Evolutionary conservation across 352 stramenopile genomes (phyloP).

Genomic region (Globisporangium cederbergense): DNA sequence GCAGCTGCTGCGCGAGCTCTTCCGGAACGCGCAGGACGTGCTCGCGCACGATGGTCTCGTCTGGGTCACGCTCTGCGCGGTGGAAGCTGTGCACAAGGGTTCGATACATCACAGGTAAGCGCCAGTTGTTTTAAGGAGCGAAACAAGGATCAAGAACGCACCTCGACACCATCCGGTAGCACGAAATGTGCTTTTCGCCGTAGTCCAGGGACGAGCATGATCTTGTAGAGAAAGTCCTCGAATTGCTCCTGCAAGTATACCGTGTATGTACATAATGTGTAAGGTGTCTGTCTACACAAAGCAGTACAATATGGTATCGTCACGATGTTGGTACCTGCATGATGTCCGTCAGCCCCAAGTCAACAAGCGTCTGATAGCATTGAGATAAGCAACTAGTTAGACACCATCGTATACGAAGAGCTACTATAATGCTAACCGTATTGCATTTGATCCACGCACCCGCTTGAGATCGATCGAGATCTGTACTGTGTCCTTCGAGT

Average conservation of each 20-base stretch:
- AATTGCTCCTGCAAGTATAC: slow-evolving; percentile 66
- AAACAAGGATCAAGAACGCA: slow-evolving; percentile 11
- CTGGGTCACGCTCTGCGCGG: slow-evolving; percentile 76
- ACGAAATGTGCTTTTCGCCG: slow-evolving; percentile 75
- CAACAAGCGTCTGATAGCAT: slow-evolving; percentile 69
- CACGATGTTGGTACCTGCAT: slow-evolving; percentile 36
- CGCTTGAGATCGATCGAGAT: slow-evolving; percentile 88
- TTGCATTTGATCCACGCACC: slow-evolving; percentile 24
- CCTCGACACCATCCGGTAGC: slow-evolving; percentile 88
- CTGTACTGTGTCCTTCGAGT: slow-evolving; percentile 80
- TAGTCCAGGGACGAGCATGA: slow-evolving; percentile 86
- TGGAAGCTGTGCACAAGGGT: slow-evolving; percentile 52
- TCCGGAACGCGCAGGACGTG: slow-evolving; percentile 54
- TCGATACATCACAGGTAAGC: neutral
- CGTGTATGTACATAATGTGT: neutral
- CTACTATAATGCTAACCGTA: neutral
- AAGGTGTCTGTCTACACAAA: too few species aligned
- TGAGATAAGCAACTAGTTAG: neutral
- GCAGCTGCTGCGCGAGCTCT: slow-evolving; percentile 75
- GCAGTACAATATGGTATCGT: neutral
- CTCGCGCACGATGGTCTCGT: slow-evolving; percentile 55
- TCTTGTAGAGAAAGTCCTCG: slow-evolving; percentile 90
- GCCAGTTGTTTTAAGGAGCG: neutral
- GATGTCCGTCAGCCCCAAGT: slow-evolving; percentile 82
- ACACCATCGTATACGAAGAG: neutral